Conservation (phyloP, 352 stramenopile species). For the Globisporangium paroecandrum region DNA sequence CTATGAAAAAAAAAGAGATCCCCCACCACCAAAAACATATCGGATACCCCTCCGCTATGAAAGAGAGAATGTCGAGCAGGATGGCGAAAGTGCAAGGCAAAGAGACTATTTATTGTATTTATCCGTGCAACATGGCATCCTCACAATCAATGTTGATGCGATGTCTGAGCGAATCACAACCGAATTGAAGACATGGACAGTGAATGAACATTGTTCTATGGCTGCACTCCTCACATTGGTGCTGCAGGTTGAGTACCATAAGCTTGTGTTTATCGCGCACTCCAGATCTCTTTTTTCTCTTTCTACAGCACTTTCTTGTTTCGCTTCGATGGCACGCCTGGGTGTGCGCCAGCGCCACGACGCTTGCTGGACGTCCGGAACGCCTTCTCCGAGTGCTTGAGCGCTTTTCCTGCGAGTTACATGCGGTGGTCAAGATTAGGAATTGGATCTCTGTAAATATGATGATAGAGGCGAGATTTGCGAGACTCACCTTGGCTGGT, state of each 20-base stretch:
- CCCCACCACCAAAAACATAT: neutral
- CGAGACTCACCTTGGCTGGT: slow-evolving; percentile 29
- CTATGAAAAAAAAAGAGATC: slow-evolving; percentile 22
- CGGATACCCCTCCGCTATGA: neutral
- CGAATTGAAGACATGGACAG: too few species aligned
- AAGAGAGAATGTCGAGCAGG: neutral
- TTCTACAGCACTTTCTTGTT: slow-evolving; percentile 53
- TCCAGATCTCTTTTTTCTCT: slow-evolving; percentile 5
- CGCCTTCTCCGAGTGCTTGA: slow-evolving; percentile 55
- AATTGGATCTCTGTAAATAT: neutral
- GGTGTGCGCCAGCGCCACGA: slow-evolving; percentile 24
- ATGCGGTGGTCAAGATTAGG: neutral
- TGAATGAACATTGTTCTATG: neutral
- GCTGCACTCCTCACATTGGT: neutral
- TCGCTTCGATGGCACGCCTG: slow-evolving; percentile 42
- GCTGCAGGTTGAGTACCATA: neutral
- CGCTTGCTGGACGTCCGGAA: slow-evolving; percentile 41
- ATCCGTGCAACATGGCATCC: neutral
- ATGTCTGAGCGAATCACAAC: too few species aligned
- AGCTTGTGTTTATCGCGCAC: too few species aligned
- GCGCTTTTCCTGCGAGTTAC: slow-evolving; percentile 34
- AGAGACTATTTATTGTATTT: slow-evolving; percentile 2
- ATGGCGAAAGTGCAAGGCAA: neutral
- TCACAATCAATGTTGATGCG: neutral
- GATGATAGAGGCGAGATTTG: too few species aligned